Evolutionary conservation across 805 yeast genomes (phyloP), one percentile per base, ranked within the genome.

Genomic region (Candida chauliodis): DNA sequence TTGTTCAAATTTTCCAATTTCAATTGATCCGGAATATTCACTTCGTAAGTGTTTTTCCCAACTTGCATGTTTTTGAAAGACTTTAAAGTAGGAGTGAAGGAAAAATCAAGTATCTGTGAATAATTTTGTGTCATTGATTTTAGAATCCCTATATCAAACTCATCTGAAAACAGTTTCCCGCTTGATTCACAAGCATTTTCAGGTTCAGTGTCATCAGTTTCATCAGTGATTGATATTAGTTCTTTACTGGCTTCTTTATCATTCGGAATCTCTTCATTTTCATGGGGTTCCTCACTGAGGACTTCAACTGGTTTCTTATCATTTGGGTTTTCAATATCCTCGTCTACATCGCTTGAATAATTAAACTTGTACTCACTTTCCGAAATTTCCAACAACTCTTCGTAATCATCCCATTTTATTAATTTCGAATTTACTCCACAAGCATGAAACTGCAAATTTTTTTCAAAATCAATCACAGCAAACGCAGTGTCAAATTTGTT

Each of bases 401-500:
- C 45, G 32, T 46, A 49, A 7, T 47, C 33, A 4, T 19, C 30
- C 62, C 61, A 59, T 20, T 44, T 43, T 2, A 52, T 20, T 9
- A 60, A 30, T 30, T 57, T 62, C 5, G 43, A 41, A 5, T 48
- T 50, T 18, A 42, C 46, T 7, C 49, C 44, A 10, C 44, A 43
- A 2, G 43, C 34, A 19, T 50, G 50, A 33, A 40, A 50, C 31
- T 28, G 42, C 30, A 37, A 27, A 11, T 23, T 36, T 30, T 47
- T 43, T 15, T 61, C 61, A 16, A 43, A 33, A 27, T 57, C 61
- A 2, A 63, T 54, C 19, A 53, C 36, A 18, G 57, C 55, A 37
- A 57, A 63, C 2, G 50, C 26, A 0, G 70, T 61, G 3, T 65
- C 65, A 22, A 53, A 49, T 2, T 37, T 25, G 2, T 40, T 36